Evolutionary conservation across 176 grass and related monocot genomes (phyloP).

Genomic region (Bothriochloa decipiens): DNA sequence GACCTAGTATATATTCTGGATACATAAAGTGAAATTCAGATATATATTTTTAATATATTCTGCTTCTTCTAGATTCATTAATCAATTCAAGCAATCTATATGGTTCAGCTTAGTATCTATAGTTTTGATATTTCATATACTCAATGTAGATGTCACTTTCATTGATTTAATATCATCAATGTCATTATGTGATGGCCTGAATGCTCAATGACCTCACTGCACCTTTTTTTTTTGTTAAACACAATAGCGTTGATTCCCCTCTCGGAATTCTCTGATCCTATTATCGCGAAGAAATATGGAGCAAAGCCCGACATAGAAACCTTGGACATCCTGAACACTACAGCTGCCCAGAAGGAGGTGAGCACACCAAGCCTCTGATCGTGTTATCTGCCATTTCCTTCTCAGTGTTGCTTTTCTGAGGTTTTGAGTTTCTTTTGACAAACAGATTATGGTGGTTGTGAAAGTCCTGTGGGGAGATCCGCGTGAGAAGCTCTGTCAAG

Average conservation of each 20-base stretch:
- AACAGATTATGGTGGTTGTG: slow-evolving; percentile 60
- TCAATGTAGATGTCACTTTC: background rate
- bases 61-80: background rate
- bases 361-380: background rate
- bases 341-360: slow-evolving; percentile 81
- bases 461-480: slow-evolving; percentile 90
- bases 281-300: slow-evolving; percentile 72
- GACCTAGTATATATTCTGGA: background rate
- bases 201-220: background rate
- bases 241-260: slow-evolving; percentile 78
- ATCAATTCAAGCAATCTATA: background rate
- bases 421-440: background rate
- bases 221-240: slow-evolving; percentile 23
- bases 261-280: slow-evolving; percentile 61
- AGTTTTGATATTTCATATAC: background rate
- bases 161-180: background rate
- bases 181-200: background rate
- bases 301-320: slow-evolving; percentile 84
- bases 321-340: slow-evolving; percentile 75
- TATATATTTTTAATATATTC: background rate
- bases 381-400: background rate
- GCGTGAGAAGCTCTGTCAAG: slow-evolving; percentile 87
- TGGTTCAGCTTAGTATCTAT: background rate
- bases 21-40: background rate
- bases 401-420: background rate